Conservation (phyloP, 148 eudicot species). For the Silene latifolia region DNA sequence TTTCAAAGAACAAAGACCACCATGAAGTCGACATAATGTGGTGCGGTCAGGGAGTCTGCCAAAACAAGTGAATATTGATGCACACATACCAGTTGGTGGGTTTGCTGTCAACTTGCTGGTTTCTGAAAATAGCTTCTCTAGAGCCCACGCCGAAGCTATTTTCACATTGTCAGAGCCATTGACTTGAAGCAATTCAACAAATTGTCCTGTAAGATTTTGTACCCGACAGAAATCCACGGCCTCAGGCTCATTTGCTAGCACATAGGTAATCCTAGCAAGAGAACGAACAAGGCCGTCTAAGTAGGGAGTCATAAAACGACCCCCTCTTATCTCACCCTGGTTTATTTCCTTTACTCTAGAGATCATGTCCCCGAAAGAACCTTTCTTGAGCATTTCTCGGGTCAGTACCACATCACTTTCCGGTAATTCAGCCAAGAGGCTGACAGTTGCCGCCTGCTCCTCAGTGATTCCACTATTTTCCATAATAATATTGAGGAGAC, state of each 20-base stretch:
- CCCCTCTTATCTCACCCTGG: conserved; percentile 64
- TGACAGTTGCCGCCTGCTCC: conserved; percentile 83
- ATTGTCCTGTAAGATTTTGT: conserved; percentile 46
- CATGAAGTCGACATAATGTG: conserved; percentile 63
- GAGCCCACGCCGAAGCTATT: conserved; percentile 77
- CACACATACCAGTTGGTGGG: conserved; percentile 51
- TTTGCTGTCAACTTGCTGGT: conserved; percentile 50
- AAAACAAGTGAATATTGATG: conserved; percentile 53
- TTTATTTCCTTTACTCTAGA: conserved; percentile 50
- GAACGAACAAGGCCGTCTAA: conserved; percentile 77
- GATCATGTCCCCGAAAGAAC: conserved; percentile 48
- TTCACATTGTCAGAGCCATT: conserved; percentile 84
- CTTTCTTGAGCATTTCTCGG: conserved; percentile 59
- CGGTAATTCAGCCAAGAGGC: conserved; percentile 75
- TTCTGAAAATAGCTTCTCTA: conserved; percentile 60
- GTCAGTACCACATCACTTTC: conserved; percentile 62
- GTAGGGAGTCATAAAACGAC: conserved; percentile 71
- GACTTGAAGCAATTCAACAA: conserved; percentile 59
- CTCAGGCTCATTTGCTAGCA: conserved; percentile 49
- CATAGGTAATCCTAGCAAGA: conserved; percentile 68
- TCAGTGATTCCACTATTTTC: conserved; percentile 57
- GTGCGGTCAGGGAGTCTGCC: conserved; percentile 51
- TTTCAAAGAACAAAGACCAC: conserved; percentile 57
- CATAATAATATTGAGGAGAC: conserved; percentile 49
- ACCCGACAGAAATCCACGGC: conserved; percentile 54